These are phyloP conservation scores for Rhododendron ferrugineum DNA, from an alignment of 148 eudicot species.

Conservation along the genomic window DNA sequence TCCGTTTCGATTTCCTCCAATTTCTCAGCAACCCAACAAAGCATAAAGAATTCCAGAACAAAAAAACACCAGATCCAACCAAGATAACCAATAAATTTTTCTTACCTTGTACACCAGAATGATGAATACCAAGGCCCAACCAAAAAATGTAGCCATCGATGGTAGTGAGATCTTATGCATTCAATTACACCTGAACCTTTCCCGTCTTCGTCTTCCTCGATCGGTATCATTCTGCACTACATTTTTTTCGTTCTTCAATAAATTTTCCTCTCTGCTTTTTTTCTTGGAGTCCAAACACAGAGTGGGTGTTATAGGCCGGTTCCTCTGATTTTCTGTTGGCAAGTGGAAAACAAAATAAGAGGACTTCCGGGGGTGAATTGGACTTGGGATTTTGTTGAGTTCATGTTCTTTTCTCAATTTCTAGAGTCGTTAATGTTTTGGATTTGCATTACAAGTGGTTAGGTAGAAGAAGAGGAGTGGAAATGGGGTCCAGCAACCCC, in stretches of 20 bases:
- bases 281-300: background rate
- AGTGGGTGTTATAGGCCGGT: background rate
- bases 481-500: background rate
- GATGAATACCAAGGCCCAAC: slow-evolving; percentile 80
- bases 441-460: background rate
- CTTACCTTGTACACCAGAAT: slow-evolving; percentile 85
- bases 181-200: slow-evolving; percentile 63
- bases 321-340: background rate
- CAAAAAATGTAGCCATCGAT: slow-evolving; percentile 31
- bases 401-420: background rate
- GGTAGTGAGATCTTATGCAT: slow-evolving; percentile 84
- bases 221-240: slow-evolving; percentile 53
- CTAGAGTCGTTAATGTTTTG: background rate
- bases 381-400: background rate
- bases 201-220: slow-evolving; percentile 57
- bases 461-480: background rate
- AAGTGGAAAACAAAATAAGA: slow-evolving; percentile 23
- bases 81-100: background rate
- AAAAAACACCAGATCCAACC: background rate
- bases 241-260: slow-evolving; percentile 10
- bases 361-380: slow-evolving; percentile 11
- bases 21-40: slow-evolving; percentile 8
- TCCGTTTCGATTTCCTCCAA: background rate
- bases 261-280: background rate
- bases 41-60: background rate